A percentile compares a stretch with the other conserved stretches of the same genome.
phyloP scores from a whole-genome alignment of 2,329 filamentous ascomycete genomes.

The Aspergillus fijiensis region DNA sequence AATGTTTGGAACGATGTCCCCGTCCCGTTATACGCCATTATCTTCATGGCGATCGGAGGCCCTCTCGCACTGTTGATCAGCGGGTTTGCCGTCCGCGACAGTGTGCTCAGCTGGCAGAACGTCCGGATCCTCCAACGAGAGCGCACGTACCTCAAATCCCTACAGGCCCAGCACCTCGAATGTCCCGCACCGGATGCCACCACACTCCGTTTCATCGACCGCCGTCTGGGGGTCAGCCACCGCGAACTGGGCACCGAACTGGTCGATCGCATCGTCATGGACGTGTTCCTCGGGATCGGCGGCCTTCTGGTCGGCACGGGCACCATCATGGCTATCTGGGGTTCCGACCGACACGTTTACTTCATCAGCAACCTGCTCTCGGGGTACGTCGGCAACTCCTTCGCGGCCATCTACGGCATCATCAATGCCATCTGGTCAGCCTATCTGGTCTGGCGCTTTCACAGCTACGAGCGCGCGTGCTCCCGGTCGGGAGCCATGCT shows the following conservation, averaged over 20 bases:
- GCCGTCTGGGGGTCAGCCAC: constrained; percentile 46
- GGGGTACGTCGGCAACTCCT: constrained; percentile 55
- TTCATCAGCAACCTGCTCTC: constrained; percentile 54
- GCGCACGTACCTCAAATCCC: constrained; percentile 31
- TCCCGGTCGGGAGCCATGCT: constrained; percentile 20
- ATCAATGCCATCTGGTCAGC: constrained; percentile 51
- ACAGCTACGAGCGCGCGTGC: constrained; percentile 36
- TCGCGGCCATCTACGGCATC: constrained; percentile 51
- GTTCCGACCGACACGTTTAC: constrained; percentile 45
- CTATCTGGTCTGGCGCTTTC: constrained; percentile 45
- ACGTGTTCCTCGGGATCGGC: constrained; percentile 51
- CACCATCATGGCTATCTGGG: constrained; percentile 55
- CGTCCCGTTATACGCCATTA: constrained; percentile 48
- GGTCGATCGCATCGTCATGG: constrained; percentile 53
- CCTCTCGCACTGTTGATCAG: constrained; percentile 47
- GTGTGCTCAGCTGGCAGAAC: constrained; percentile 47
- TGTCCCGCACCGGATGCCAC: constrained; percentile 18
- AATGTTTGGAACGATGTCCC: constrained; percentile 57
- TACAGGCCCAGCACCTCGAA: constrained; percentile 16
- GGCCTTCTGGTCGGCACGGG: constrained; percentile 52
- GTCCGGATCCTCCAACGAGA: constrained; percentile 48
- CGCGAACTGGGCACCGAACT: constrained; percentile 54
- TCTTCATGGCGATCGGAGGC: constrained; percentile 55
- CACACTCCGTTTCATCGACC: constrained; percentile 30
- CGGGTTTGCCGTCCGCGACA: constrained; percentile 48